Evolutionary conservation across 2,329 filamentous ascomycete species (phyloP), one percentile per base, ranked within the genome.

Genomic region (Talaromyces piceae): DNA sequence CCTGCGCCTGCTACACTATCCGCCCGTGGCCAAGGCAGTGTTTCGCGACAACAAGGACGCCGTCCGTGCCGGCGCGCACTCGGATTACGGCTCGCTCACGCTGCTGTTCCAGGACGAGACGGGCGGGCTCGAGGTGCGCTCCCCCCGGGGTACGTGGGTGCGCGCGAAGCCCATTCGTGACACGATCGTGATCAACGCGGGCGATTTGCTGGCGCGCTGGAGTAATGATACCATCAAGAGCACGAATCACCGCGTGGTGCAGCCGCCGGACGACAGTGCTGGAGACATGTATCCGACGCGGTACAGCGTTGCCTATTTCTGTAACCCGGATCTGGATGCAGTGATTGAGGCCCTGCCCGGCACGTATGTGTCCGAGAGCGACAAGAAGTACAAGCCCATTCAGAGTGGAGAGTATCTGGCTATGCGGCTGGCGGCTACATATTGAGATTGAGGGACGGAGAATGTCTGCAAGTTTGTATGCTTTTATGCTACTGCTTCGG

Each of bases 261-360:
- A 95, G 71, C 91, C 91, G 2, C 87, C 88, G 13, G 67, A 66
- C 3, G 77, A 76, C 13, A 70, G 74, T 3, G 46, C 49, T 2
- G 4, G 59, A 61, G 67, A 69, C 22, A 59, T 62, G 16, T 85
- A 94, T 66, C 88, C 89, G 1, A 77, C 88, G 0, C 77, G 87
- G 33, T 96, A 96, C 64, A 91, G 86, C 60, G 85, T 96, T 63
- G 91, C 90, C 60, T 96, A 94, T 71, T 94, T 95, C 66, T 94
- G 89, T 74, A 91, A 94, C 59, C 88, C 89, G 7, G 90, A 94
- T 63, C 86, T 82, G 64, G 80, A 87, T 54, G 80, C 77, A 58
- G 73, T 79, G 50, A 94, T 95, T 57, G 86, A 93, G 59, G 87
- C 84, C 1, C 81, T 95, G 41, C 89, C 88, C 0, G 87, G 87